Conservation (phyloP, 2,329 filamentous ascomycete species). For the Drechslera avenae region DNA sequence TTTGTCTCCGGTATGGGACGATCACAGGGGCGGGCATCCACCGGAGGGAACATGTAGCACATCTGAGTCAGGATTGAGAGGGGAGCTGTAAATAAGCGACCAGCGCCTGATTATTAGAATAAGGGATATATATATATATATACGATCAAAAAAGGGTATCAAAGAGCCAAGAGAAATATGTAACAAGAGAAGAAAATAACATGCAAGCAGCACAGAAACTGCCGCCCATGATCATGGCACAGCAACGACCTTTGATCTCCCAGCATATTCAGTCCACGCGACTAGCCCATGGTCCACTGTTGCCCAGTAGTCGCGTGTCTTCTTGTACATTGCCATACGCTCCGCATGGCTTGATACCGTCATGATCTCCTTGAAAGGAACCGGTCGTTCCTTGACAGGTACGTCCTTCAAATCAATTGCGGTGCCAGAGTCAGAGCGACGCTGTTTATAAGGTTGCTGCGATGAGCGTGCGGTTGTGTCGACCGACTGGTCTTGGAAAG, state of each 20-base stretch:
- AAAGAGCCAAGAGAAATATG: no score
- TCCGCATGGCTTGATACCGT: constrained; percentile 31
- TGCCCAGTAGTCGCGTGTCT: constrained; percentile 45
- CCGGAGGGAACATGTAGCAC: no score
- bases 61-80: no score
- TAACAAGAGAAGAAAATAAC: no score
- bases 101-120: no score
- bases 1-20: no score
- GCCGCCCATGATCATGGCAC: no score
- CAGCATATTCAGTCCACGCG: constrained; percentile 31
- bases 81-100: no score
- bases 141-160: no score
- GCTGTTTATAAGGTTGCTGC: constrained; percentile 20
- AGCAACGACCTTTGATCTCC: constrained; percentile 2
- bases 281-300: constrained; percentile 40
- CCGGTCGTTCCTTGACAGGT: constrained; percentile 26
- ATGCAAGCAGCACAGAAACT: no score
- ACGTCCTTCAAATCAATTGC: constrained; percentile 35
- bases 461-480: neutral
- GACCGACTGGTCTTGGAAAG: neutral
- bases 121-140: no score
- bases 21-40: no score
- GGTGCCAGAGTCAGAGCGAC: constrained; percentile 41
- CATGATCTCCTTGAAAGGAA: constrained; percentile 41
- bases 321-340: constrained; percentile 41